Base-by-base conservation (phyloP, 2,329 filamentous ascomycete genomes). In the Corinectria fuckeliana region DNA sequence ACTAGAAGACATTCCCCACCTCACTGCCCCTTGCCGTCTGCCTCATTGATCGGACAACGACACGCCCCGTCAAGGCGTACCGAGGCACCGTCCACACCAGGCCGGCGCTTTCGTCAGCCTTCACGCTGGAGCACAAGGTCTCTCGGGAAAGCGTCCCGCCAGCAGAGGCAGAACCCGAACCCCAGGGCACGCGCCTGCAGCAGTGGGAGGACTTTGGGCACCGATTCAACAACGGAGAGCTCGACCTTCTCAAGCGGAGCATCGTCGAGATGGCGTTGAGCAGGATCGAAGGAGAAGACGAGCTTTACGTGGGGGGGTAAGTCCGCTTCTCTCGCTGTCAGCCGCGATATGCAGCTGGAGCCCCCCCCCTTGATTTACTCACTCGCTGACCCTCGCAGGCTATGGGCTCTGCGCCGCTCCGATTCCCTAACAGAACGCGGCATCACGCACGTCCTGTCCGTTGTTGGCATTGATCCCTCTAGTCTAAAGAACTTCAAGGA, bases 361-460 rank as follows among this genome's bases (percentile, higher is more conserved):
- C 13, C 42, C 10, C n/a, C 13, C 42, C 10, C n/a, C 23, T 21
- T n/a, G 13, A 10, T n/a, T 23, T 5, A 3, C 14, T 21, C 26
- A 18, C 16, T 36, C 20, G 56, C 54, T 70, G 38, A 67, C 44
- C 30, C 66, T 56, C 76, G 96, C 25, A 21, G 93, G 58, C 85
- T 96, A 64, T 93, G 93, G 79, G 88, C 90, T 39, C 80, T 97
- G 63, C 88, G 88, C 60, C 88, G 90, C 61, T 88, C 88, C 61
- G 83, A 89, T 53, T 84, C 88, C 32, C 82, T 98, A 48, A 79
- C 85, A 64, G 85, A 90, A 63, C 86, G 88, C 66, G 88, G 89
- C 65, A 92, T 99, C 74, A 96, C 93, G 3, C 93, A 97, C 77
- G 85, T 98, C 26, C 82, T 98, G n/a, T 96, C 93, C 4, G 91